These are phyloP conservation scores for Microbotryum lychnidis-dioicae DNA, from an alignment of 1,284 basidiomycete species.

Conservation along the genomic window DNA sequence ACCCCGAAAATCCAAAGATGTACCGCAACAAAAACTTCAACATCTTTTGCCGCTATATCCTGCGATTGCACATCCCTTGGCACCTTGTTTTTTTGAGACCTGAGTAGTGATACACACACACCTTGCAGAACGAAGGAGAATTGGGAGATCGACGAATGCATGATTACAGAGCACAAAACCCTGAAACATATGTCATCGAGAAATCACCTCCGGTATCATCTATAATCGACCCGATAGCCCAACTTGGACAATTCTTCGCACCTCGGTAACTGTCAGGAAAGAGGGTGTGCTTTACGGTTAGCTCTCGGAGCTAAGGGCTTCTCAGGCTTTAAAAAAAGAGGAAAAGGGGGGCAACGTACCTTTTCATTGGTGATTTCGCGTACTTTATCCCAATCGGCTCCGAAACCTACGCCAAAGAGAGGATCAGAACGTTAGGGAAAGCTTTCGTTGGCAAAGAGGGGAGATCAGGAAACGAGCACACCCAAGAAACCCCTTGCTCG, in stretches of 20 bases:
- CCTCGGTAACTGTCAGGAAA: slow-evolving; percentile 54
- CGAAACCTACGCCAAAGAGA: slow-evolving; percentile 42
- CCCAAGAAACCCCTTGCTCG: slow-evolving; percentile 77
- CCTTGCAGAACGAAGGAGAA: no score
- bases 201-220: no score
- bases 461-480: slow-evolving; percentile 13
- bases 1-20: no score
- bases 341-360: not conserved
- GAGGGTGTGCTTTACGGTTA: not conserved
- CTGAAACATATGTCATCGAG: no score
- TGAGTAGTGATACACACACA: no score
- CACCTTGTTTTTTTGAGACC: no score
- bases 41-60: no score
- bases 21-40: no score
- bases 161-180: no score
- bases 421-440: no score
- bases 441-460: not conserved
- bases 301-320: not conserved
- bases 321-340: not conserved
- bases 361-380: not conserved
- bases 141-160: no score
- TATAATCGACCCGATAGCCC: slow-evolving; percentile 15
- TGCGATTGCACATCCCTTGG: no score
- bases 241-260: slow-evolving; percentile 61
- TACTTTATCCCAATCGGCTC: slow-evolving; percentile 76